Percentiles rank a stretch among this genome's conserved stretches.
Conservation (phyloP, 108 stramenopile species). For the Seminavis robusta region DNA sequence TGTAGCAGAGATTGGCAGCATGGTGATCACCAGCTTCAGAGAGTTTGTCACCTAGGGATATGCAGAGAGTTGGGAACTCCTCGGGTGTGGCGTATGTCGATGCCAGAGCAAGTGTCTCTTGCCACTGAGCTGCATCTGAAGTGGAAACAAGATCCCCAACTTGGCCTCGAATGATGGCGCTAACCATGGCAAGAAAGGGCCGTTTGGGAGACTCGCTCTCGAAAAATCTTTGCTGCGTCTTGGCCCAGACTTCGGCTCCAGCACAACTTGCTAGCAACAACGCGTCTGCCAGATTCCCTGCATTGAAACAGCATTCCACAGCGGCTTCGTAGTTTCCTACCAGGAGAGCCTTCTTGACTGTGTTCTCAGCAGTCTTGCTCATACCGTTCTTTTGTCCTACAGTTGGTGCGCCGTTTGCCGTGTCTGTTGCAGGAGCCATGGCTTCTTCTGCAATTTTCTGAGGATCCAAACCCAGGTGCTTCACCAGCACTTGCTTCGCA, state of each 20-base stretch:
- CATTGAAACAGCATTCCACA: slow-evolving; percentile 91
- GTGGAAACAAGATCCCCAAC: slow-evolving; percentile 61
- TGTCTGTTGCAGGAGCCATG: slow-evolving; percentile 3
- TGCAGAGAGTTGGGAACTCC: slow-evolving; percentile 89
- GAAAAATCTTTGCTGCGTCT: slow-evolving; percentile 89
- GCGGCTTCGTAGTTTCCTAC: slow-evolving; percentile 97
- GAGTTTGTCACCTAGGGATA: slow-evolving; percentile 81
- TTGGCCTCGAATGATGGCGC: slow-evolving; percentile 81
- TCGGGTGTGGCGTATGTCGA: slow-evolving; percentile 91
- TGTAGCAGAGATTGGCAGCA: slow-evolving; percentile 90
- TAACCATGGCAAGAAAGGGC: slow-evolving; percentile 85
- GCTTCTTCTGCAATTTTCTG: slow-evolving; percentile 51
- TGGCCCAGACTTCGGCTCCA: slow-evolving; percentile 88
- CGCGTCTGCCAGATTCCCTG: slow-evolving; percentile 90
- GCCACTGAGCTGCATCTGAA: slow-evolving; percentile 84
- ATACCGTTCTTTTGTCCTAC: slow-evolving; percentile 11
- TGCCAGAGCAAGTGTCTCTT: slow-evolving; percentile 92
- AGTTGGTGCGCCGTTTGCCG: slow-evolving; percentile 28
- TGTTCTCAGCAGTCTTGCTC: slow-evolving; percentile 47
- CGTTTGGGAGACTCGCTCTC: slow-evolving; percentile 53
- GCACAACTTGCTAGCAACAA: slow-evolving; percentile 92
- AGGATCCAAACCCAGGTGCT: slow-evolving; percentile 92
- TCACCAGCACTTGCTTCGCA: slow-evolving; percentile 86
- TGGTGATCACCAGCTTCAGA: slow-evolving; percentile 74
- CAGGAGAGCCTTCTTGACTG: slow-evolving; percentile 83